These are phyloP conservation scores for Lecanicillium sp. DNA, from an alignment of 2,329 filamentous ascomycete genomes.

Conservation along the genomic window DNA sequence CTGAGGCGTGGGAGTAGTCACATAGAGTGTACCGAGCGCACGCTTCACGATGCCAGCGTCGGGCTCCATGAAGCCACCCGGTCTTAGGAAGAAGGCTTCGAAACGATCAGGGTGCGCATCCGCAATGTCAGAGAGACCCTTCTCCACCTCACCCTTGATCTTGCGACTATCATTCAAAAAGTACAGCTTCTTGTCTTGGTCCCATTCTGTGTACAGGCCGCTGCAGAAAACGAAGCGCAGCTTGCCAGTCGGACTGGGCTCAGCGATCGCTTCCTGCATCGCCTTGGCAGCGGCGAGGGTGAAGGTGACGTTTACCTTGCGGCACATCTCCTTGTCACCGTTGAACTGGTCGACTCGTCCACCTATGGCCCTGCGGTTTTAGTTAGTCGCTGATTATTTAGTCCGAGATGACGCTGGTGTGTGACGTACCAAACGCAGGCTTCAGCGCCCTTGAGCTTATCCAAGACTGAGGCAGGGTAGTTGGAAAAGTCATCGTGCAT, in stretches of 20 bases:
- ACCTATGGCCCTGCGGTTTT: constrained; percentile 28
- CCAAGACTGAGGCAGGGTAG: constrained; percentile 33
- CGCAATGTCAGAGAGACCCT: constrained; percentile 28
- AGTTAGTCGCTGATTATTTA: constrained; percentile 1
- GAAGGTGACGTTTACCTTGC: constrained; percentile 52
- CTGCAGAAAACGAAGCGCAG: constrained; percentile 38
- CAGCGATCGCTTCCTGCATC: constrained; percentile 31
- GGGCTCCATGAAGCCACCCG: constrained; percentile 21
- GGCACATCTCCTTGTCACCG: constrained; percentile 32
- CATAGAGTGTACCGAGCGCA: constrained; percentile 19
- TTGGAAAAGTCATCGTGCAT: constrained; percentile 45
- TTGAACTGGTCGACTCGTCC: constrained; percentile 38
- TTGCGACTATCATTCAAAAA: constrained; percentile 29
- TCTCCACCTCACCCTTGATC: constrained; percentile 32
- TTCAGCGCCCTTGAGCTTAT: constrained; percentile 40
- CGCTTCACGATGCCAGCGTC: constrained; percentile 18
- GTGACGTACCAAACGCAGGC: constrained; percentile 56
- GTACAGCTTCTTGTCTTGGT: constrained; percentile 24
- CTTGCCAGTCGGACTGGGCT: constrained; percentile 20
- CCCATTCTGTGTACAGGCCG: constrained; percentile 24
- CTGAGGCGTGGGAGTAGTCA: constrained; percentile 25
- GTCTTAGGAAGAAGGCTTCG: constrained; percentile 28
- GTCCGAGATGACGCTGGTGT: background rate
- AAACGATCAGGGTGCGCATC: constrained; percentile 24
- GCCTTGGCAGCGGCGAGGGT: constrained; percentile 52